phyloP scores from a whole-genome alignment of 352 stramenopile genomes.

The Elongisporangium anandrum region DNA sequence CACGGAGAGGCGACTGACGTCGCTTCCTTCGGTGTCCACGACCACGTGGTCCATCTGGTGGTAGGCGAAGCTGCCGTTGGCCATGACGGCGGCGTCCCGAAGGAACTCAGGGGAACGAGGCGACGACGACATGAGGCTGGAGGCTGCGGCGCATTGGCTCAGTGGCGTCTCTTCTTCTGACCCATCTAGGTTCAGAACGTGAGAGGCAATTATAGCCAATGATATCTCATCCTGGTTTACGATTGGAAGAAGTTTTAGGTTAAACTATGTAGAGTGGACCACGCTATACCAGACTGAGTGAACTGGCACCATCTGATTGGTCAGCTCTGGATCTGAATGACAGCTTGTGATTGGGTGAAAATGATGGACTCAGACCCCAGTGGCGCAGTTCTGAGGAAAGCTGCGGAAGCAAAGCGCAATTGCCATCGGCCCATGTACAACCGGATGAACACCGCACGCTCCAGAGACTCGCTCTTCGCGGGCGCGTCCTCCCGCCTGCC shows the following conservation, averaged over 20 bases:
- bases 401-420: neutral
- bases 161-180: neutral
- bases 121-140: neutral
- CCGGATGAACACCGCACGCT: conserved; percentile 57
- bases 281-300: neutral
- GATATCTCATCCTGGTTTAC: neutral
- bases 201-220: neutral
- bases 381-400: neutral
- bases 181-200: neutral
- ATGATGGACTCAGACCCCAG: neutral
- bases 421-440: conserved; percentile 58
- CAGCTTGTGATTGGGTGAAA: neutral
- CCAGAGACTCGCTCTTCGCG: conserved; percentile 62
- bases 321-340: neutral
- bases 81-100: neutral
- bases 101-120: neutral
- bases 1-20: neutral
- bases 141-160: neutral
- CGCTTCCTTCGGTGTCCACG: neutral
- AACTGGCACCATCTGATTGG: neutral
- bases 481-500: conserved; percentile 43
- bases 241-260: neutral
- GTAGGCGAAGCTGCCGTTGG: neutral
- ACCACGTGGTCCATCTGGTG: neutral
- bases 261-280: neutral